These are phyloP conservation scores for Hygrophila difformis DNA, from an alignment of 257 asterid species.

Conservation along the genomic window DNA sequence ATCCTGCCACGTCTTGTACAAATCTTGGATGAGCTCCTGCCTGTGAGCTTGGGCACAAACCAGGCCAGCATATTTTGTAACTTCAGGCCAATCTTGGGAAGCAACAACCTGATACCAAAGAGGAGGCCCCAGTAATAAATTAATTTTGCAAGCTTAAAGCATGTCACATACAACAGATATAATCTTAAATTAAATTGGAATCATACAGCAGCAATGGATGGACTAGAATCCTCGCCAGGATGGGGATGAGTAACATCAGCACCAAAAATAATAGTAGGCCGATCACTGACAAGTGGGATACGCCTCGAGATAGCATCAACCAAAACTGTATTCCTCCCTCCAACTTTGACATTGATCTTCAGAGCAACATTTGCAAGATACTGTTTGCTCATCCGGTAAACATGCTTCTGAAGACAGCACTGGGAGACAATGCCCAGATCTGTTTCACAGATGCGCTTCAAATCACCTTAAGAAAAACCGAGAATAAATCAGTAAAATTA, in stretches of 20 bases:
- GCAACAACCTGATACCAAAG: constrained; percentile 75
- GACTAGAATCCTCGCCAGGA: constrained; percentile 99
- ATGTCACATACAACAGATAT: background rate
- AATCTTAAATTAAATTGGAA: background rate
- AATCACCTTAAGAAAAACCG: constrained; percentile 69
- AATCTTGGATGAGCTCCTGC: constrained; percentile 88
- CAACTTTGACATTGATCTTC: constrained; percentile 91
- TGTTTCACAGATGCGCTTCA: constrained; percentile 91
- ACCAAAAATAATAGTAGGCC: constrained; percentile 90
- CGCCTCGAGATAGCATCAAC: constrained; percentile 82
- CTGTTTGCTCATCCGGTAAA: constrained; percentile 66
- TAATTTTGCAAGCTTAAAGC: too few relatives aligned
- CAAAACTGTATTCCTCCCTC: constrained; percentile 91
- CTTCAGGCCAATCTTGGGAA: constrained; percentile 99
- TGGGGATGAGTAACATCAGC: constrained; percentile 99
- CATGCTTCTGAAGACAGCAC: constrained; percentile 90
- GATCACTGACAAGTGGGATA: constrained; percentile 86
- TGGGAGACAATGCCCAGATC: constrained; percentile 96
- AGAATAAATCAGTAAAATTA: too few relatives aligned
- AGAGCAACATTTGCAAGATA: constrained; percentile 89
- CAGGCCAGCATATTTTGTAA: constrained; percentile 89
- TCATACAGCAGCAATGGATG: constrained; percentile 94
- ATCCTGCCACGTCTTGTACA: constrained; percentile 83
- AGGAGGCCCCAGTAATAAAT: too few relatives aligned
- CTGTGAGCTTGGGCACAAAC: constrained; percentile 97